Evolutionary conservation across 306 rosid genomes (phyloP).

Genomic region (Prunus fruticosa): DNA sequence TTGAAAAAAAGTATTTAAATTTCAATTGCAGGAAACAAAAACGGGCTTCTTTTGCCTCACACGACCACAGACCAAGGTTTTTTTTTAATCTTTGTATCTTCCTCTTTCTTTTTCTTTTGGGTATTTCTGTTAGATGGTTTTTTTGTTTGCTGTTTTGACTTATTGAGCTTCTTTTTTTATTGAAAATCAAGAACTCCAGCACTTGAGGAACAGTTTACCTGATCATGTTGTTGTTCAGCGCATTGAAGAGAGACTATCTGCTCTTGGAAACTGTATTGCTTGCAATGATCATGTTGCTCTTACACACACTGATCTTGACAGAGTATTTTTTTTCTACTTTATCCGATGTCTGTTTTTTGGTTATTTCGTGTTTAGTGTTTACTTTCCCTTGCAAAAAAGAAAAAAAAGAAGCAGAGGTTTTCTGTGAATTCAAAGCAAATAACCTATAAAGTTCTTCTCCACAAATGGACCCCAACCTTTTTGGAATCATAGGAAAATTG

Average conservation of each 20-base stretch:
- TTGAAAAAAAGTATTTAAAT: neutral
- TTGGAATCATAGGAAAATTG: neutral
- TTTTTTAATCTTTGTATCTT: neutral
- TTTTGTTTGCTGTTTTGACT: neutral
- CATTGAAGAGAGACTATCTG: slow-evolving; percentile 82
- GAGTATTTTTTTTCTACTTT: slow-evolving; percentile 38
- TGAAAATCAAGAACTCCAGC: slow-evolving; percentile 75
- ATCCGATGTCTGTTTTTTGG: neutral
- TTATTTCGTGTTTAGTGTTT: neutral
- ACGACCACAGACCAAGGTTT: slow-evolving; percentile 90
- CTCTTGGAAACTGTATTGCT: slow-evolving; percentile 89
- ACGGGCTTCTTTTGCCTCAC: slow-evolving; percentile 95
- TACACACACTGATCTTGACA: slow-evolving; percentile 91
- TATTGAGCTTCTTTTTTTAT: slow-evolving; percentile 5
- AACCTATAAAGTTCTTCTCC: neutral
- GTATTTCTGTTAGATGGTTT: neutral
- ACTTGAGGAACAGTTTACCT: slow-evolving; percentile 89
- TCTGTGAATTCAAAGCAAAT: neutral
- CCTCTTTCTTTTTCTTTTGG: neutral
- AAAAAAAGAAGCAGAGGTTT: neutral
- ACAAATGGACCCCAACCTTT: neutral
- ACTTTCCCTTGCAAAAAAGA: neutral
- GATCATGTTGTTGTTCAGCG: slow-evolving; percentile 92
- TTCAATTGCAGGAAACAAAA: slow-evolving; percentile 67
- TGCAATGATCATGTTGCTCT: slow-evolving; percentile 98